Conservation (phyloP, 169 alveolate genomes). For the Plasmodium billcollinsi region DNA sequence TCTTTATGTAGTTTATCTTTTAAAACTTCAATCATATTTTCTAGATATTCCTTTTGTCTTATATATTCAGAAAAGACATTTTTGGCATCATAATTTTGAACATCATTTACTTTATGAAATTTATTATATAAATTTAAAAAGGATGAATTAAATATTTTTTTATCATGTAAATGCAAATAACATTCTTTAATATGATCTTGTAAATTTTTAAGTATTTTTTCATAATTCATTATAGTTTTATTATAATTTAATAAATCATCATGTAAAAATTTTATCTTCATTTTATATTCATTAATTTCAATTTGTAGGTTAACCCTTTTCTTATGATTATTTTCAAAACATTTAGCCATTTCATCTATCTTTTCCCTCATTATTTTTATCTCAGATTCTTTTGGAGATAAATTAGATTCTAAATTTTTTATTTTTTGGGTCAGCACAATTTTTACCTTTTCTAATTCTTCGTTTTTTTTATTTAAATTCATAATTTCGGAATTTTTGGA, state of each 20-base stretch:
- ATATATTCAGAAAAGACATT: slow-evolving; percentile 72
- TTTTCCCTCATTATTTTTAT: slow-evolving; percentile 67
- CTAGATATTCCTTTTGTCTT: slow-evolving; percentile 66
- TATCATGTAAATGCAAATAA: slow-evolving; percentile 71
- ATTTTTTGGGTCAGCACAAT: slow-evolving; percentile 59
- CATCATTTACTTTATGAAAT: slow-evolving; percentile 71
- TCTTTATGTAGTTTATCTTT: slow-evolving; percentile 67
- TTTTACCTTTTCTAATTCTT: slow-evolving; percentile 72
- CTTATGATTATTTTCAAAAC: slow-evolving; percentile 75
- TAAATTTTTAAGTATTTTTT: slow-evolving; percentile 56
- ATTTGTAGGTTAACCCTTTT: slow-evolving; percentile 64
- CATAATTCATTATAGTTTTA: slow-evolving; percentile 70
- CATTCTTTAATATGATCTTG: slow-evolving; percentile 75
- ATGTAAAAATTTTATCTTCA: slow-evolving; percentile 69
- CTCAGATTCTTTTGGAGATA: slow-evolving; percentile 75
- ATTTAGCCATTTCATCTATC: slow-evolving; percentile 75
- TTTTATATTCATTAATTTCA: slow-evolving; percentile 72
- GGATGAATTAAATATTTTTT: slow-evolving; percentile 70
- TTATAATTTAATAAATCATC: slow-evolving; percentile 64
- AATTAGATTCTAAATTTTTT: slow-evolving; percentile 60
- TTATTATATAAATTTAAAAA: slow-evolving; percentile 62
- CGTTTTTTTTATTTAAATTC: slow-evolving; percentile 52
- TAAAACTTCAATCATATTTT: slow-evolving; percentile 67
- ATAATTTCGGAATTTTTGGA: slow-evolving; percentile 21
- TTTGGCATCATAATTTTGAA: slow-evolving; percentile 63